Evolutionary conservation across 768 basidiomycete genomes (phyloP), one percentile per base, ranked within the genome.

Genomic region (Naganishia onofrii): DNA sequence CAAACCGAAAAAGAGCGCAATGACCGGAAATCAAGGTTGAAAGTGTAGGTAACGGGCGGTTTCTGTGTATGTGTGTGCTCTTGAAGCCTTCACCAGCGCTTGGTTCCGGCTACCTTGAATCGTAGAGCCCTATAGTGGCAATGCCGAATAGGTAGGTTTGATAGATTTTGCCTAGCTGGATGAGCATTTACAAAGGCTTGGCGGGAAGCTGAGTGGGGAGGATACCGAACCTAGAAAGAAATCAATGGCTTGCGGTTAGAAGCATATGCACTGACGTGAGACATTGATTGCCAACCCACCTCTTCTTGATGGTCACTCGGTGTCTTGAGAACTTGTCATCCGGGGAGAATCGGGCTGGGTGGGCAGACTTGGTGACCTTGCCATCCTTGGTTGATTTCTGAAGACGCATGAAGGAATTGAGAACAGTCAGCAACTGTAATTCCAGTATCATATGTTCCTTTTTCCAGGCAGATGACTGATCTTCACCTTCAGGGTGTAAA

Each of bases 311-410:
- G 6, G 93, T 96, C 71, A 98, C 93, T 71, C 96, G 90, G 79
- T 99, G 95, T 72, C 93, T 87, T 71, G 93, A 95, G 83, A 95
- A 98, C 84, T 98, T 98, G 87, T 98, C 95, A 81, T 99, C 96
- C 13, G 95, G 95, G 17, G 95, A 97, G 83, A 98, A 98, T 48
- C 96, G 93, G 19, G 95, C 95, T 82, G 96, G 95, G 82, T 98
- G 95, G 15, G 95, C 96, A 68, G 93, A 95, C 82, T 93, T 95
- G 29, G 95, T 92, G 73, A 92, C 86, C 82, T 87, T 88, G 46
- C 92, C 93, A 36, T 82, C 83, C 52, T 89, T 85, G 19, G 90
- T 93, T 51, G 86, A 75, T 89, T 99, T 99, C 95, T 96, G 78
- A 42, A 21, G 19, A 58, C 17, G 38, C 17, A n/a, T 26, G 44